A percentile compares a stretch with the other conserved stretches of the same genome.
phyloP scores from a whole-genome alignment of 305 asterid species.

The Petunia hybrid region DNA sequence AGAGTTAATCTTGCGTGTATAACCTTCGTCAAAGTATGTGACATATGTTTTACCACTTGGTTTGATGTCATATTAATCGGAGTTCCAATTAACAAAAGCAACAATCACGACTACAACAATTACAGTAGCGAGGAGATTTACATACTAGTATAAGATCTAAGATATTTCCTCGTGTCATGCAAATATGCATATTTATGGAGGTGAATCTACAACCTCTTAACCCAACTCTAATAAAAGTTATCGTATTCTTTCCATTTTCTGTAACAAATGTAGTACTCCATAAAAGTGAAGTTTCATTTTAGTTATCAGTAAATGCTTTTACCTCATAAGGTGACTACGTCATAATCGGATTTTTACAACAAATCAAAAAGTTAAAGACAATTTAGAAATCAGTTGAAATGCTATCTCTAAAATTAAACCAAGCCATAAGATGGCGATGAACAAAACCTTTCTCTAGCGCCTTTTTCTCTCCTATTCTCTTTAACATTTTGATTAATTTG shows the following conservation, averaged over 20 bases:
- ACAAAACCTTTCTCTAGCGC: background rate
- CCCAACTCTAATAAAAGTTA: background rate
- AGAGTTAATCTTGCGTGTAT: background rate
- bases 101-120: too few species aligned
- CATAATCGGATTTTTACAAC: too few species aligned
- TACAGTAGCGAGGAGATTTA: too few species aligned
- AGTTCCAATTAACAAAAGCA: too few species aligned
- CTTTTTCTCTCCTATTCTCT: slow-evolving; percentile 23
- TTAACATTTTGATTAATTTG: slow-evolving; percentile 35
- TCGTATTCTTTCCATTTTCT: background rate
- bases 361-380: too few species aligned
- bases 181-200: background rate
- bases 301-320: too few species aligned
- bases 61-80: background rate
- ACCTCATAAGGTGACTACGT: too few species aligned
- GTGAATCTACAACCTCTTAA: background rate
- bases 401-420: slow-evolving; percentile 17
- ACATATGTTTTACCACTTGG: slow-evolving; percentile 4
- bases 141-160: too few species aligned
- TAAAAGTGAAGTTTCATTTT: background rate
- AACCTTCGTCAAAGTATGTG: slow-evolving; percentile 21
- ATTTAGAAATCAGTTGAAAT: slow-evolving; percentile 2
- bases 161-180: background rate
- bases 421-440: background rate
- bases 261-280: background rate